Evolutionary conservation across 169 alveolate species (phyloP).

Genomic region (Eimeria acervulina): DNA sequence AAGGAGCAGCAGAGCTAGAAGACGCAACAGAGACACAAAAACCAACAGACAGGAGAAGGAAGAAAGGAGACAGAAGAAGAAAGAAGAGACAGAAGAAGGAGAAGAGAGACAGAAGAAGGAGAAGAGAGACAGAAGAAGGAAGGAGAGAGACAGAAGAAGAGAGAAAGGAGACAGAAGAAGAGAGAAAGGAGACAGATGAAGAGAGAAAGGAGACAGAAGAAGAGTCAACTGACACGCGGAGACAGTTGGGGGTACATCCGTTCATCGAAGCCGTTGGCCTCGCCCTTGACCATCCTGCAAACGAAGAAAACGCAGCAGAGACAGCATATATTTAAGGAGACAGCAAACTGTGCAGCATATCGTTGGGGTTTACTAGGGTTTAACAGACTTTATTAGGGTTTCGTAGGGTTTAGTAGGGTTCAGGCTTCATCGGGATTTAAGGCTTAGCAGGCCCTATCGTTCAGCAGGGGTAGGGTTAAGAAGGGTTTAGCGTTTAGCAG

Average conservation of each 20-base stretch:
- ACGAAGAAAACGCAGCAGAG: neutral
- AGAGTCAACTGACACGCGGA: neutral
- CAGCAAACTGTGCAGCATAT: too few relatives aligned
- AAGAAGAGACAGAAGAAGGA: neutral
- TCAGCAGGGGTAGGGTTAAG: neutral
- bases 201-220: neutral
- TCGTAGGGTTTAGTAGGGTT: too few relatives aligned
- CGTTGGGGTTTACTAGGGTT: too few relatives aligned
- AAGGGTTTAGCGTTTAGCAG: conserved; percentile 56
- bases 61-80: neutral
- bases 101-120: neutral
- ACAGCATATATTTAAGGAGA: too few relatives aligned
- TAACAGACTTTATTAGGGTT: too few relatives aligned
- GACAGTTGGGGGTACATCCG: conserved; percentile 45
- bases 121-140: neutral
- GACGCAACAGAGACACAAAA: neutral
- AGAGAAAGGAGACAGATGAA: too few relatives aligned
- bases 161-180: neutral
- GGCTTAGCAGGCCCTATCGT: too few relatives aligned
- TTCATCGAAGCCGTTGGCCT: conserved; percentile 72
- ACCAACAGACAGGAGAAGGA: neutral
- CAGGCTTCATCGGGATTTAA: too few relatives aligned
- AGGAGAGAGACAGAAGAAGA: neutral
- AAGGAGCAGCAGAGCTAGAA: neutral
- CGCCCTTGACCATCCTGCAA: conserved; percentile 69